Conservation (phyloP, 805 yeast species). For the Schizosaccharomyces cryophilus region DNA sequence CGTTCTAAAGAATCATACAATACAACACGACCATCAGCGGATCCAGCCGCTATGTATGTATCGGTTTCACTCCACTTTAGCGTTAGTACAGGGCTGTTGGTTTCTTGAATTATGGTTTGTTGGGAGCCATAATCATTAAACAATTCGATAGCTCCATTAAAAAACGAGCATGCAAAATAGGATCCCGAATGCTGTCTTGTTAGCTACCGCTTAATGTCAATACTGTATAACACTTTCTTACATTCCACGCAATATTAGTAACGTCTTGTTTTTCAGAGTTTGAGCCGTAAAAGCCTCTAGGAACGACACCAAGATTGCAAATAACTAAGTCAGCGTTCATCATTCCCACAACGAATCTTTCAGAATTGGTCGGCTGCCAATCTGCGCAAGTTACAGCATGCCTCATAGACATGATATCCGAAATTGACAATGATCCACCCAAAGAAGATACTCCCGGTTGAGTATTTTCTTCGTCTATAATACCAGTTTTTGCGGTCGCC, state of each 20-base stretch:
- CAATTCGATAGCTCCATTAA: neutral
- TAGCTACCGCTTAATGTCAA: too few species aligned
- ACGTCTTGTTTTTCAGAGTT: neutral
- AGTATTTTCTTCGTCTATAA: too few species aligned
- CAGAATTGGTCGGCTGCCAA: neutral
- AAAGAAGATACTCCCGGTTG: too few species aligned
- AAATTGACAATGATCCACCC: too few species aligned
- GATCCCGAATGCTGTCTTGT: neutral
- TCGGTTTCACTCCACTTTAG: neutral
- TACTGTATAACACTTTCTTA: neutral
- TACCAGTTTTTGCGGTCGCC: too few species aligned
- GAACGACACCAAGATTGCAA: neutral
- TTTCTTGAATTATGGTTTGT: neutral
- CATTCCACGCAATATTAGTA: neutral
- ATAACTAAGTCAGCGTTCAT: neutral
- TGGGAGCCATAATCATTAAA: neutral
- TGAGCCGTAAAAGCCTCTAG: neutral
- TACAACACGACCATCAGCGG: neutral
- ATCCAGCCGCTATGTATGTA: neutral
- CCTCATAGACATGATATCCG: neutral
- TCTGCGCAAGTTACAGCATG: neutral
- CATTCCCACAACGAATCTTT: neutral
- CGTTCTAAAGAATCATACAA: neutral
- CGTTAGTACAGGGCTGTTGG: neutral
- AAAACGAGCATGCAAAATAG: neutral